Base-by-base conservation (phyloP, 1,284 basidiomycete genomes). In the Tilletia walkeri region DNA sequence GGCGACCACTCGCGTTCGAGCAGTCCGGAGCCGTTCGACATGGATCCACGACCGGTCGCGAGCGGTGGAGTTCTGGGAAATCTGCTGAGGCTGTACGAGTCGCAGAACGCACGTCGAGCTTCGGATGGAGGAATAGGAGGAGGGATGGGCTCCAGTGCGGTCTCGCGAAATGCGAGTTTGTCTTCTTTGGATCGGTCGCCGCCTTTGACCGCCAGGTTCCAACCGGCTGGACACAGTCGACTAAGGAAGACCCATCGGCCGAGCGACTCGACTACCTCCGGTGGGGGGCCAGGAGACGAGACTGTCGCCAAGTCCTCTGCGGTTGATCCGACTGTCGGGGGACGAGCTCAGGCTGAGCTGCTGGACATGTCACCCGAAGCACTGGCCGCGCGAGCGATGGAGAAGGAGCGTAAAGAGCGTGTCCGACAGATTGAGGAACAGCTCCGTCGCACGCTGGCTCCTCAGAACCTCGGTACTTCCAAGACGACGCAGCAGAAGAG, bases 61-160 rank as follows among this genome's bases (percentile, higher is more conserved):
- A 65, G 74, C 0, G 76, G 77, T 18, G 82, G 82, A 50, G 80
- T 83, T 10, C 76, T 83, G 9, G 81, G 82, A 53, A 81, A 83
- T 47, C 68, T 83, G 34, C 71, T 82, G n/a, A 75, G 73, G 41
- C 77, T 83, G 14, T 83, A 83, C 67, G 82, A 83, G 61, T 78
- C 79, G 72, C 78, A 79, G 56, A 76, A 78, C 70, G 73, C 72
- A 7, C 24, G 24, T 30, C 66, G 78, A 78, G 59, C 47, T 76
- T 20, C 14, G 20, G 48, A 16, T 50, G 48, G 48, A 1, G 20
- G 20, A 16, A 20, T 7, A 56, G 53, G 53, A 20, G 9, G 53
- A 9, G n/a, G 53, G 20, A 34, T 10, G 53, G 20, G 7, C n/a
- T 24, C 53, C 9, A 18, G 53, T 56, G 53, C 53, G 53, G 53